phyloP scores from a whole-genome alignment of 306 rosid genomes.

The Medicago lupulina region DNA sequence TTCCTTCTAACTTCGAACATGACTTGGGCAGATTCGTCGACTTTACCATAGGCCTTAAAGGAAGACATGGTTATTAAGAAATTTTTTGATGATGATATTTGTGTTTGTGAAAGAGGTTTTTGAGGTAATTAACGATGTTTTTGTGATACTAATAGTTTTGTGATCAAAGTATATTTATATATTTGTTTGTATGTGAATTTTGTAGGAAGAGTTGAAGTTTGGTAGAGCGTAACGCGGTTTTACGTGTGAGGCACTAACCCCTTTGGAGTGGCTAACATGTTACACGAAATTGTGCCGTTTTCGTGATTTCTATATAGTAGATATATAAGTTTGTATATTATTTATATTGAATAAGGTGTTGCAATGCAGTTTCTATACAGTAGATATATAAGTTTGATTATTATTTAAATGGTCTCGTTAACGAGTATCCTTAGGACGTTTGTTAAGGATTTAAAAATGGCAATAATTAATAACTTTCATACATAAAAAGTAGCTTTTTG shows the following conservation, averaged over 20 bases:
- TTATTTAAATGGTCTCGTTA: too few relatives aligned
- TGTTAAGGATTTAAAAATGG: too few relatives aligned
- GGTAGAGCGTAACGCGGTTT: constrained; percentile 42
- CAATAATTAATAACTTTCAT: too few relatives aligned
- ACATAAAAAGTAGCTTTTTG: too few relatives aligned
- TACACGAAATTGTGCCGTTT: constrained; percentile 14
- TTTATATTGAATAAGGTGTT: neutral
- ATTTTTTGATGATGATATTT: neutral
- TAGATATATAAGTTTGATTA: accelerated
- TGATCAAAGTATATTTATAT: constrained; percentile 4
- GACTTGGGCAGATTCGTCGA: constrained; percentile 57
- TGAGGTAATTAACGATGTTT: neutral
- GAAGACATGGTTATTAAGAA: constrained; percentile 47
- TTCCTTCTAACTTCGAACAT: constrained; percentile 50
- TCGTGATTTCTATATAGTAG: neutral
- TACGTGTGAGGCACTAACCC: constrained; percentile 53
- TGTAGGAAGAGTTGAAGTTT: neutral
- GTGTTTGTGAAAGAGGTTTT: neutral
- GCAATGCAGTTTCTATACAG: too few relatives aligned
- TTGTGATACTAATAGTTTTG: constrained; percentile 6
- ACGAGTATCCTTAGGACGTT: accelerated
- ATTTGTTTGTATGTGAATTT: neutral
- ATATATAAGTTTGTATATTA: neutral
- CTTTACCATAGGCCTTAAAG: constrained; percentile 55
- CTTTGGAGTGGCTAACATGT: constrained; percentile 49